A percentile compares a stretch with the other conserved stretches of the same genome.
phyloP scores from a whole-genome alignment of 2,329 filamentous ascomycete genomes.

The Aspergillus hiratsukae region DNA sequence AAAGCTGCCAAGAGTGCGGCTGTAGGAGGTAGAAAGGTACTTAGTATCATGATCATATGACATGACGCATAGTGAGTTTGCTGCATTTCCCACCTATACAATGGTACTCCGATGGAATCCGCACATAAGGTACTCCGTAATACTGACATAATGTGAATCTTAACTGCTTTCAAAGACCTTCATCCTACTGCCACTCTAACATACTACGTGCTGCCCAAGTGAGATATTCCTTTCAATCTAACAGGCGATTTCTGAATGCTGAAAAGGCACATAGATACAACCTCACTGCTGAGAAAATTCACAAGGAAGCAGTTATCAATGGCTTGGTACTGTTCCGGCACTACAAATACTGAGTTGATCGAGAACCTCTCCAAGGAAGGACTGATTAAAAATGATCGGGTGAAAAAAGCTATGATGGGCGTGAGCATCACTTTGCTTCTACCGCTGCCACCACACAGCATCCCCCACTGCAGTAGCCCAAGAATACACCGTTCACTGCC shows the following conservation, averaged over 20 bases:
- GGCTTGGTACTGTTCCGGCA: constrained; percentile 85
- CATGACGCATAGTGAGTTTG: not conserved
- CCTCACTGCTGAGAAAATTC: constrained; percentile 1
- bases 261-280: not conserved
- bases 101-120: not conserved
- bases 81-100: not conserved
- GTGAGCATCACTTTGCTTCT: constrained; percentile 41
- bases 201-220: not conserved
- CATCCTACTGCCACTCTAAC: not conserved
- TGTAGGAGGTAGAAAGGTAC: too few species aligned
- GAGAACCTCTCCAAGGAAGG: constrained; percentile 68
- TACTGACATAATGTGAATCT: not conserved
- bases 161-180: not conserved
- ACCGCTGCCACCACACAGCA: not conserved
- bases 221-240: not conserved
- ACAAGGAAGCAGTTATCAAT: constrained; percentile 47
- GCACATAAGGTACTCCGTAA: not conserved
- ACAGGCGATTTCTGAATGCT: constrained; percentile 8
- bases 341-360: constrained; percentile 69
- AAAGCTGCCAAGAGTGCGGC: too few species aligned
- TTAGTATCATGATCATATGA: not conserved
- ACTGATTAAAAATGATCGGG: constrained; percentile 66
- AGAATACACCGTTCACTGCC: not conserved
- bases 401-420: constrained; percentile 74
- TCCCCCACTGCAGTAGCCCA: not conserved